Conservation (phyloP, 2,329 filamentous ascomycete species). For the Trichoderma harzianum region DNA sequence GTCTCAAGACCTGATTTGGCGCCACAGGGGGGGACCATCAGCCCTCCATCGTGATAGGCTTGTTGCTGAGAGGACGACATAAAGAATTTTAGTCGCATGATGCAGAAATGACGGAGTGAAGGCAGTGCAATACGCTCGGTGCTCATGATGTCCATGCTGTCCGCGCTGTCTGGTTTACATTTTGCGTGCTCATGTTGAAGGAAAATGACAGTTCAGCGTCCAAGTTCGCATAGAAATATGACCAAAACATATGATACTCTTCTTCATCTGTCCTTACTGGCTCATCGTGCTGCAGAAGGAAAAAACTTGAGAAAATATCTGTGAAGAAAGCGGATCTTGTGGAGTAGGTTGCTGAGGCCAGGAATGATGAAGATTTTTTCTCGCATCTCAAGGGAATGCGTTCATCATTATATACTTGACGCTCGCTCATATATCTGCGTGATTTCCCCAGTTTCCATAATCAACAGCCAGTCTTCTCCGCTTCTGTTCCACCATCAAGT, state of each 20-base stretch:
- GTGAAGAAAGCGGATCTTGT: not conserved
- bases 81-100: not conserved
- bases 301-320: not conserved
- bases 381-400: not conserved
- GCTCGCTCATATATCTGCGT: too few species aligned
- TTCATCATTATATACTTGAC: not conserved
- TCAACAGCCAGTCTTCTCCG: not conserved
- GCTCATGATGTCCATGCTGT: not conserved
- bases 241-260: not conserved
- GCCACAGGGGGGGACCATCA: not conserved
- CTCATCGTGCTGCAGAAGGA: not conserved
- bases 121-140: not conserved
- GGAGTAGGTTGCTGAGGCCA: not conserved
- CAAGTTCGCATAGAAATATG: not conserved
- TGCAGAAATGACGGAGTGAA: not conserved
- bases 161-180: not conserved
- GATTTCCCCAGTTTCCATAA: not conserved
- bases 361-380: not conserved
- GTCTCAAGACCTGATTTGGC: not conserved
- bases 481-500: not conserved
- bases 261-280: not conserved
- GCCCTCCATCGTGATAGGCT: not conserved
- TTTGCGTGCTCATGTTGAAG: not conserved
- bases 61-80: not conserved
- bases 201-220: not conserved